These are phyloP conservation scores for Zanthoxylum bungeanum DNA, from an alignment of 345 rosid species.

Conservation along the genomic window DNA sequence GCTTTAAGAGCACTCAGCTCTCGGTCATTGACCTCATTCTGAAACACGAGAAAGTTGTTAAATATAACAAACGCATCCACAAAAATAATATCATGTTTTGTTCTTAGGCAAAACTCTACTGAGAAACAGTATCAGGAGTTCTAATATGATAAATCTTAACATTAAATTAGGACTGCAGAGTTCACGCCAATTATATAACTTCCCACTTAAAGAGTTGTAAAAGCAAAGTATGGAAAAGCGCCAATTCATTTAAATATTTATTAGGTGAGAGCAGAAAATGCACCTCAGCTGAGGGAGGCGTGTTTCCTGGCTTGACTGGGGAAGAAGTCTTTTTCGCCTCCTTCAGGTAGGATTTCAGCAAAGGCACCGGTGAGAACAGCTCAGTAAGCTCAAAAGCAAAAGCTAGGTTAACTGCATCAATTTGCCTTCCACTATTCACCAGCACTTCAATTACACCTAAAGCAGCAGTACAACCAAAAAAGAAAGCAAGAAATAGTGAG, in stretches of 20 bases:
- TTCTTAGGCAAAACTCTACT: background rate
- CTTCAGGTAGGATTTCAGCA: constrained; percentile 79
- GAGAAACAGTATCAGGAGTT: background rate
- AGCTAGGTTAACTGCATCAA: constrained; percentile 97
- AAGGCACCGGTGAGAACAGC: constrained; percentile 75
- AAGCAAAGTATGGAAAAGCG: background rate
- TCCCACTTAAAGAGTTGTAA: background rate
- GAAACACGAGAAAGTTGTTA: constrained; percentile 15
- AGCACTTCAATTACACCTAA: constrained; percentile 86
- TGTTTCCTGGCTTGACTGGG: constrained; percentile 57
- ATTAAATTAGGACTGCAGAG: too few relatives aligned
- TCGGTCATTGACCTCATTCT: constrained; percentile 81
- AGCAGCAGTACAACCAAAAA: constrained; percentile 7
- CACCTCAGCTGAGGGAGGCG: constrained; percentile 67
- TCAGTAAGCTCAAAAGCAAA: constrained; percentile 88
- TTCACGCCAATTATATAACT: too few relatives aligned
- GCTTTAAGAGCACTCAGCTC: constrained; percentile 83
- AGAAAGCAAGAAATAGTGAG: background rate
- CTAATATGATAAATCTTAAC: background rate
- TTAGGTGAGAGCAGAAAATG: constrained; percentile 9
- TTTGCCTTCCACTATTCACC: constrained; percentile 82
- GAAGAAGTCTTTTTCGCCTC: constrained; percentile 73
- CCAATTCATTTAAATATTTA: background rate
- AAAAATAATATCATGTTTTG: background rate
- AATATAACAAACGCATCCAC: background rate